Percentiles rank a stretch among this genome's conserved stretches.
phyloP scores from a whole-genome alignment of 805 yeast genomes.

The Kazachstania kunashirensis region DNA sequence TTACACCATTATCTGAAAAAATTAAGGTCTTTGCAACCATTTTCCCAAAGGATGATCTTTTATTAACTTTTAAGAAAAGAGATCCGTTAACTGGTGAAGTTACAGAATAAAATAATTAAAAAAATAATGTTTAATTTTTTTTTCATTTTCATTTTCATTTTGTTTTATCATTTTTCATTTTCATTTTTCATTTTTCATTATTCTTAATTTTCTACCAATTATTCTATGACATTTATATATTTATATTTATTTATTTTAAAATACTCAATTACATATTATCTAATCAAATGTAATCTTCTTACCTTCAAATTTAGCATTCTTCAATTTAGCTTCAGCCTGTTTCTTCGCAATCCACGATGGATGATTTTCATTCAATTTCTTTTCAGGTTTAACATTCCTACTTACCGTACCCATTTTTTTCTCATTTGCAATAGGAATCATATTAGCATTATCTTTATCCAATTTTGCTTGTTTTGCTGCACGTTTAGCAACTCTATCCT shows the following conservation, averaged over 20 bases:
- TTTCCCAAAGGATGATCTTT: constrained; percentile 93
- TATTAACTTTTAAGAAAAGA: constrained; percentile 61
- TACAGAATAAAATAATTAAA: constrained; percentile 10
- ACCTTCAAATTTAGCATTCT: constrained; percentile 65
- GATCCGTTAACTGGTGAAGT: constrained; percentile 37
- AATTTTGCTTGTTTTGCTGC: constrained; percentile 39
- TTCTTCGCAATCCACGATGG: constrained; percentile 98
- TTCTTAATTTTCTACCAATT: neutral
- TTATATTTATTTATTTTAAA: neutral
- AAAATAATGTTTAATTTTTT: neutral
- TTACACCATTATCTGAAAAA: constrained; percentile 79
- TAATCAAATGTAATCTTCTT: constrained; percentile 72
- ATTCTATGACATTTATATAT: neutral
- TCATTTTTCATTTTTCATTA: neutral
- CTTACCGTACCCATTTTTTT: constrained; percentile 3
- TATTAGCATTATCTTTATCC: constrained; percentile 15
- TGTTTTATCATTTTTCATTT: neutral
- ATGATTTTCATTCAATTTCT: constrained; percentile 36
- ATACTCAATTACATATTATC: no score
- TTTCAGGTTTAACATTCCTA: constrained; percentile 5
- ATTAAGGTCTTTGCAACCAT: constrained; percentile 96
- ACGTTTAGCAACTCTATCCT: constrained; percentile 63
- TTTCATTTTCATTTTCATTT: neutral
- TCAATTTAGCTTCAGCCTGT: constrained; percentile 54
- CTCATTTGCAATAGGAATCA: constrained; percentile 8